phyloP scores from a whole-genome alignment of 1,139 yeast species.

The Candida smagusa region DNA sequence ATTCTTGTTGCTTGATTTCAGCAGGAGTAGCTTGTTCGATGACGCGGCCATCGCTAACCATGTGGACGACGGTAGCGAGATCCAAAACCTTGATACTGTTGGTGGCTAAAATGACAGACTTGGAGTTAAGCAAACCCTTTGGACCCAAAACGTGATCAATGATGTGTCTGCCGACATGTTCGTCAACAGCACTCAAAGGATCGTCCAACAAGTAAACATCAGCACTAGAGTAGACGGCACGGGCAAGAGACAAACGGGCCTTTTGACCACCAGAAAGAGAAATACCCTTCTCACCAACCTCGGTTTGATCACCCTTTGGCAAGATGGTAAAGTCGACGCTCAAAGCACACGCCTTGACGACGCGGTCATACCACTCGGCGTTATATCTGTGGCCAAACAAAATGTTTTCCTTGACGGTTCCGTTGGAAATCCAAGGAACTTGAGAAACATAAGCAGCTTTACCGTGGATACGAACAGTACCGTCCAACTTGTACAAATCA shows the following conservation, averaged over 20 bases:
- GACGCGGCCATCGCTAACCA: constrained; percentile 74
- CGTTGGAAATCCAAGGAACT: constrained; percentile 92
- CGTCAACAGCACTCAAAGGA: constrained; percentile 93
- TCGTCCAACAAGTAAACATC: constrained; percentile 90
- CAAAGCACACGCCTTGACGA: constrained; percentile 87
- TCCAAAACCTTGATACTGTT: constrained; percentile 83
- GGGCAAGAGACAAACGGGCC: constrained; percentile 87
- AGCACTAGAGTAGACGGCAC: constrained; percentile 94
- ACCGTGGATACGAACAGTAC: constrained; percentile 73
- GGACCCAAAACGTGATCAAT: constrained; percentile 78
- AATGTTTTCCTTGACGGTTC: constrained; percentile 84
- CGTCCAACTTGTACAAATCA: constrained; percentile 76
- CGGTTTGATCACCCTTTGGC: constrained; percentile 85
- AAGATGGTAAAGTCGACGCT: constrained; percentile 67
- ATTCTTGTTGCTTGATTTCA: constrained; percentile 48
- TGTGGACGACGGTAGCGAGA: constrained; percentile 68
- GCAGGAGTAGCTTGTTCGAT: constrained; percentile 74
- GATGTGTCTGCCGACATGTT: constrained; percentile 87
- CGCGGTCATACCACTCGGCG: constrained; percentile 71
- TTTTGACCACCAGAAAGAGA: constrained; percentile 97
- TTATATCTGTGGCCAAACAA: constrained; percentile 86
- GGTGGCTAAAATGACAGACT: constrained; percentile 82
- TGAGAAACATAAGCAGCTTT: constrained; percentile 89
- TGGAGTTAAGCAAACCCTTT: constrained; percentile 69
- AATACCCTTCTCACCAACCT: constrained; percentile 96